Conservation (phyloP, 805 yeast species). For the Starmerella khaoyaiensis region DNA sequence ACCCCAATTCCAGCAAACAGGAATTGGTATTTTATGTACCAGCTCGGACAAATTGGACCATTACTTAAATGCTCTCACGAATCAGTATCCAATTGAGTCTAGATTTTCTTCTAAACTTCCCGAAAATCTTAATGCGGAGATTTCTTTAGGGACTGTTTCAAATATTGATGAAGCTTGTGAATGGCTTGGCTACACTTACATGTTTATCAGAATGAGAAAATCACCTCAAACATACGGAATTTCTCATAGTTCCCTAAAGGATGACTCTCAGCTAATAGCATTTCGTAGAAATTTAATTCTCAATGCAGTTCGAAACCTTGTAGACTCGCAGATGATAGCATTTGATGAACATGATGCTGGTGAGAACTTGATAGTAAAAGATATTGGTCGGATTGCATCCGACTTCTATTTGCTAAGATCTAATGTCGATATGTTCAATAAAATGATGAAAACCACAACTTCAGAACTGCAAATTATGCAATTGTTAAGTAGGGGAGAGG, state of each 20-base stretch:
- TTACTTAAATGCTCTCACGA: slow-evolving; percentile 75
- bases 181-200: slow-evolving; percentile 96
- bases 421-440: slow-evolving; percentile 79
- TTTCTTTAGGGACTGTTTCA: slow-evolving; percentile 88
- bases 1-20: slow-evolving; percentile 86
- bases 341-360: slow-evolving; percentile 61
- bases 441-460: slow-evolving; percentile 68
- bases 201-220: slow-evolving; percentile 86
- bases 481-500: slow-evolving; percentile 82
- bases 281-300: slow-evolving; percentile 64
- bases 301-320: slow-evolving; percentile 72
- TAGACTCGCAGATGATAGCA: slow-evolving; percentile 80
- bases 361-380: slow-evolving; percentile 68
- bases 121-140: slow-evolving; percentile 92
- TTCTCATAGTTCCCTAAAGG: slow-evolving; percentile 69
- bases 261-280: slow-evolving; percentile 68
- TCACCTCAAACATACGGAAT: slow-evolving; percentile 89
- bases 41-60: slow-evolving; percentile 71
- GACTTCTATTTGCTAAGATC: slow-evolving; percentile 80
- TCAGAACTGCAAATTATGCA: slow-evolving; percentile 86
- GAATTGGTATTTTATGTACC: slow-evolving; percentile 86
- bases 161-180: slow-evolving; percentile 87
- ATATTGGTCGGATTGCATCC: slow-evolving; percentile 85
- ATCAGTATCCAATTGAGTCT: slow-evolving; percentile 94
- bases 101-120: slow-evolving; percentile 61